A percentile compares a stretch with the other conserved stretches of the same genome.
Evolutionary conservation across 192 early-diverging fungal genomes (phyloP).

Genomic region (Backusella mclennaniae): DNA sequence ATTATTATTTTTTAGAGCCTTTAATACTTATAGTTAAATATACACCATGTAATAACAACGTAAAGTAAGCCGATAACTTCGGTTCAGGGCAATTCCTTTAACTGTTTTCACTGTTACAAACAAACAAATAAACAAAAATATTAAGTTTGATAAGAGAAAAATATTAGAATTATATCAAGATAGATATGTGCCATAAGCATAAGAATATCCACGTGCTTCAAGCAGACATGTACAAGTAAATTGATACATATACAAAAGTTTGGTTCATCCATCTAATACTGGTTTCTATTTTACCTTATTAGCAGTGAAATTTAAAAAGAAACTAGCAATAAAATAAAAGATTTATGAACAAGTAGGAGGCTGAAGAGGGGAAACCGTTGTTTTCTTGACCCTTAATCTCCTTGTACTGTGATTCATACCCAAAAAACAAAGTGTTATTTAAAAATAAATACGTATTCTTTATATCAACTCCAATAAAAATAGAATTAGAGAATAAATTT

Average conservation of each 20-base stretch:
- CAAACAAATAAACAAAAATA: constrained; percentile 4
- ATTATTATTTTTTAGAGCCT: not conserved
- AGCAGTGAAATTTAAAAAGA: not conserved
- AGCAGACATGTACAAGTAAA: not conserved
- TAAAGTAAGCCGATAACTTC: not conserved
- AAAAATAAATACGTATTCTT: not conserved
- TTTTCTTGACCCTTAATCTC: constrained; percentile 6
- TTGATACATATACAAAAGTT: not conserved
- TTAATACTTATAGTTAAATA: not conserved
- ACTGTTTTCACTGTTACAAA: not conserved
- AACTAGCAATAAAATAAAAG: not conserved
- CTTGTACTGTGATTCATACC: not conserved
- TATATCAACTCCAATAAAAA: not conserved
- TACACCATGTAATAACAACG: not conserved
- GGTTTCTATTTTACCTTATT: not conserved
- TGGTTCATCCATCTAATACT: not conserved
- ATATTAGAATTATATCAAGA: not conserved
- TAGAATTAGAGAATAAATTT: not conserved
- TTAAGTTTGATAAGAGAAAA: not conserved
- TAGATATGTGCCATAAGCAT: not conserved
- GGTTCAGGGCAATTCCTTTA: not conserved
- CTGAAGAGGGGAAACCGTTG: not conserved
- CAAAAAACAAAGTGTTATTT: not conserved
- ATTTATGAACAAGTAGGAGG: not conserved
- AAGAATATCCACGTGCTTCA: not conserved